Percentiles rank a stretch among this genome's conserved stretches.
These are phyloP conservation scores for Boletus eberwhitei DNA, from an alignment of 768 basidiomycete species.

Conservation along the genomic window DNA sequence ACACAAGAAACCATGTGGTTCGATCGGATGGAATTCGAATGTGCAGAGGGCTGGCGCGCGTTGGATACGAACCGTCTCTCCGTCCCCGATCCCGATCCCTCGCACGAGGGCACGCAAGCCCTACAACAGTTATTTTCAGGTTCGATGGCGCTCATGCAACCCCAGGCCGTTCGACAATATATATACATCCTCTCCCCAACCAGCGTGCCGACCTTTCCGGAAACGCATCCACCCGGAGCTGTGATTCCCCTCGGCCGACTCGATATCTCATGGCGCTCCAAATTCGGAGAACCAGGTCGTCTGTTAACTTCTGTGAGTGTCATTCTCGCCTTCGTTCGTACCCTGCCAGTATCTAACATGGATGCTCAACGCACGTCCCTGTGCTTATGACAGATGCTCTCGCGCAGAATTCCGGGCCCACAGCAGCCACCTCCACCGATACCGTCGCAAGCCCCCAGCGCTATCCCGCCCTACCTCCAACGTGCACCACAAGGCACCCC, in stretches of 20 bases:
- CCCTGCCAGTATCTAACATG: background rate
- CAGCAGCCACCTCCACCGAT: constrained; percentile 25
- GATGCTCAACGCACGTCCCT: background rate
- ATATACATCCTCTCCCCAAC: constrained; percentile 75
- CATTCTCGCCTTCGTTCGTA: background rate
- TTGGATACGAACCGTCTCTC: constrained; percentile 49
- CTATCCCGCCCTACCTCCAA: constrained; percentile 76
- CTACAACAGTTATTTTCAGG: constrained; percentile 51
- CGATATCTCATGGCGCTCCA: constrained; percentile 86
- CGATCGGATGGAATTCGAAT: constrained; percentile 77
- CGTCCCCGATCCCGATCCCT: background rate
- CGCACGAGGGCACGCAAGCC: constrained; percentile 12
- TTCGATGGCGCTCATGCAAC: constrained; percentile 68
- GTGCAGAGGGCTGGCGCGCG: constrained; percentile 61
- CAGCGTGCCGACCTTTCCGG: constrained; percentile 40
- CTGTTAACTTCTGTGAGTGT: constrained; percentile 71
- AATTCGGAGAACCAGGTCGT: constrained; percentile 81
- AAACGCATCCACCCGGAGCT: constrained; percentile 59
- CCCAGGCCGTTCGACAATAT: constrained; percentile 84
- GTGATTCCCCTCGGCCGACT: constrained; percentile 80
- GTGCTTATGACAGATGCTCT: constrained; percentile 51
- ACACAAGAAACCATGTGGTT: constrained; percentile 75
- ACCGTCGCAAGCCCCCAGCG: constrained; percentile 54
- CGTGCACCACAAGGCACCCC: constrained; percentile 40
- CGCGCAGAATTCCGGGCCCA: constrained; percentile 69